Conservation (phyloP, 257 asterid species). For the Henckelia pumila region DNA sequence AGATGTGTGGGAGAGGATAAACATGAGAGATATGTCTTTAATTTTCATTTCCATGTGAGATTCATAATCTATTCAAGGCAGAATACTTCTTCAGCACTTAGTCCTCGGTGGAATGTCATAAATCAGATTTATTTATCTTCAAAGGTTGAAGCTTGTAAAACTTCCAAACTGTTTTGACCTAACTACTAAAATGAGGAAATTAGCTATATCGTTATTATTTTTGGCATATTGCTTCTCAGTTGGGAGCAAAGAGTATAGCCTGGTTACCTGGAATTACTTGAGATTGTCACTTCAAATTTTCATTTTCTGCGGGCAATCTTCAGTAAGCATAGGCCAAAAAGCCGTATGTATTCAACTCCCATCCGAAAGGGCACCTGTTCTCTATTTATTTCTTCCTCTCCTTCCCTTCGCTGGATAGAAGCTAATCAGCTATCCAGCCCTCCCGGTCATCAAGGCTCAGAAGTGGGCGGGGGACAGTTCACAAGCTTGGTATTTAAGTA, state of each 20-base stretch:
- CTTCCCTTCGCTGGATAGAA: no score
- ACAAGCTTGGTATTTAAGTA: no score
- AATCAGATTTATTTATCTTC: slow-evolving; percentile 18
- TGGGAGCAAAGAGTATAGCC: not conserved
- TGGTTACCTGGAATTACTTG: slow-evolving; percentile 9
- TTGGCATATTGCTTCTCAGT: not conserved
- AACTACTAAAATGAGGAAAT: slow-evolving; percentile 14
- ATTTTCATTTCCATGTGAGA: not conserved
- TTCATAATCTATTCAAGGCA: not conserved
- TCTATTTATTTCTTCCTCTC: no score
- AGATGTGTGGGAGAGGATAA: not conserved
- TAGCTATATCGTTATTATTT: slow-evolving; percentile 7
- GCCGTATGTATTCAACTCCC: no score
- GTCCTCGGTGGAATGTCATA: not conserved
- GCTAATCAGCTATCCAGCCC: no score
- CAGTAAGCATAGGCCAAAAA: no score
- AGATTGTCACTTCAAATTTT: not conserved
- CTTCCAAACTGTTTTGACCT: not conserved
- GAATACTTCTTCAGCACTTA: not conserved
- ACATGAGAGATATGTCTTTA: no score
- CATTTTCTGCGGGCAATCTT: slow-evolving; percentile 1
- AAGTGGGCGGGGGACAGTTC: no score
- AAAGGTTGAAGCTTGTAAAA: slow-evolving; percentile 10
- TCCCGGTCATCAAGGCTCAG: no score
- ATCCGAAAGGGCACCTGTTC: no score